A percentile compares a stretch with the other conserved stretches of the same genome.
These are phyloP conservation scores for Aureobasidium melanogenum DNA, from an alignment of 2,329 filamentous ascomycete species.

Conservation along the genomic window DNA sequence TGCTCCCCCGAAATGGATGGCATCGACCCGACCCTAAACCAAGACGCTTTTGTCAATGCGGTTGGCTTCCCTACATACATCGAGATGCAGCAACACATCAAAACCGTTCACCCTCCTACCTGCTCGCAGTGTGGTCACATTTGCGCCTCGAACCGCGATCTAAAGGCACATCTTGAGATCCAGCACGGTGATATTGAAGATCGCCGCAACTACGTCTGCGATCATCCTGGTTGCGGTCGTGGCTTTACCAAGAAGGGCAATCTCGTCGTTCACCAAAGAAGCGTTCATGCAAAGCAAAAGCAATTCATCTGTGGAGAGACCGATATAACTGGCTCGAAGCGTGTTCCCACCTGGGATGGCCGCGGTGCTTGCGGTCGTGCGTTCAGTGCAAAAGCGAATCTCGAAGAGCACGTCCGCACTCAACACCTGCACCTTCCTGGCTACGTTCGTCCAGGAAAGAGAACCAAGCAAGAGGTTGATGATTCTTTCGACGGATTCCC, in stretches of 20 bases:
- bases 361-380: slow-evolving; percentile 62
- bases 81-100: slow-evolving; percentile 65
- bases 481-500: slow-evolving; percentile 24
- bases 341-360: slow-evolving; percentile 54
- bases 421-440: slow-evolving; percentile 59
- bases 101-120: slow-evolving; percentile 58
- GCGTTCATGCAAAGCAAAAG: slow-evolving; percentile 62
- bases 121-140: slow-evolving; percentile 67
- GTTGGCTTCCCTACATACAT: slow-evolving; percentile 59
- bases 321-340: slow-evolving; percentile 49
- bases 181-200: slow-evolving; percentile 44
- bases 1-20: slow-evolving; percentile 41
- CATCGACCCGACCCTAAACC: slow-evolving; percentile 21
- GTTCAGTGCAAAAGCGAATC: slow-evolving; percentile 66
- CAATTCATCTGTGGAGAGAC: slow-evolving; percentile 71
- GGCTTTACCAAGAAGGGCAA: slow-evolving; percentile 80
- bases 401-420: slow-evolving; percentile 78
- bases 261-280: slow-evolving; percentile 67
- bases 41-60: slow-evolving; percentile 12
- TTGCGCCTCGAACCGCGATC: slow-evolving; percentile 56
- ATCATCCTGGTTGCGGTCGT: slow-evolving; percentile 59
- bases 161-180: slow-evolving; percentile 71
- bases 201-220: slow-evolving; percentile 47
- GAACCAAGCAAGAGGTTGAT: slow-evolving; percentile 31
- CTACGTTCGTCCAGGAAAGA: slow-evolving; percentile 30